These are phyloP conservation scores for Lipomyces sp. DNA, from an alignment of 805 yeast species.

Conservation along the genomic window DNA sequence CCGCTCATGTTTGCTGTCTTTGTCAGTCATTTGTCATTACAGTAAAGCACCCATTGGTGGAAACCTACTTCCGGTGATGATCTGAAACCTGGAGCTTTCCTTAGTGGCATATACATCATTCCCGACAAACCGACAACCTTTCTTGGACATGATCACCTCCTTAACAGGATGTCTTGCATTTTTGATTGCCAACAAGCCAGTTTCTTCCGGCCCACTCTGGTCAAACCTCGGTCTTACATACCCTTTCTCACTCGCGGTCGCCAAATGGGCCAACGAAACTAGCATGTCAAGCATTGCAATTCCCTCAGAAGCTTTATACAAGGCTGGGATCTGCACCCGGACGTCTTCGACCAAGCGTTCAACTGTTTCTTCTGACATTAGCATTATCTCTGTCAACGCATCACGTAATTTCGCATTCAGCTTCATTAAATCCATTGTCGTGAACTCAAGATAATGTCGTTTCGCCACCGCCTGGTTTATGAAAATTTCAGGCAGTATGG, in stretches of 20 bases:
- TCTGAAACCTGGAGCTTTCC: conserved; percentile 51
- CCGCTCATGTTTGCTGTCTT: conserved; percentile 62
- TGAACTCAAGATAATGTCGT: conserved; percentile 48
- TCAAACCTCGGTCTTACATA: conserved; percentile 26
- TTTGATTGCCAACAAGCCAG: conserved; percentile 40
- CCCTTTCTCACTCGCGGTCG: conserved; percentile 19
- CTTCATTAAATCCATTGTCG: conserved; percentile 51
- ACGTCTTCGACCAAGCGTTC: conserved; percentile 44
- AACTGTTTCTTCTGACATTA: conserved; percentile 51
- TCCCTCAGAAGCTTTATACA: conserved; percentile 54
- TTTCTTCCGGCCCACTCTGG: conserved; percentile 1
- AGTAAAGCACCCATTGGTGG: not conserved
- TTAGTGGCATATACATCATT: conserved; percentile 49
- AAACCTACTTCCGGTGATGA: conserved; percentile 54
- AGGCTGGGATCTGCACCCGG: conserved; percentile 44
- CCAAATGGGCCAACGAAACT: conserved; percentile 41
- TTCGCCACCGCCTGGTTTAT: conserved; percentile 43
- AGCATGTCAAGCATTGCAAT: conserved; percentile 51
- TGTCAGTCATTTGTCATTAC: not conserved
- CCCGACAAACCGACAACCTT: conserved; percentile 44
- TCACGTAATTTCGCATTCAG: conserved; percentile 51
- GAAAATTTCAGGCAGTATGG: conserved; percentile 45
- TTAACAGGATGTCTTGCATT: conserved; percentile 53
- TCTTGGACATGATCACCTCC: conserved; percentile 40
- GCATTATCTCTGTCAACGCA: conserved; percentile 50